Evolutionary conservation across 2,329 filamentous ascomycete genomes (phyloP), one percentile per base, ranked within the genome.

Genomic region (Diplocarpon mali): DNA sequence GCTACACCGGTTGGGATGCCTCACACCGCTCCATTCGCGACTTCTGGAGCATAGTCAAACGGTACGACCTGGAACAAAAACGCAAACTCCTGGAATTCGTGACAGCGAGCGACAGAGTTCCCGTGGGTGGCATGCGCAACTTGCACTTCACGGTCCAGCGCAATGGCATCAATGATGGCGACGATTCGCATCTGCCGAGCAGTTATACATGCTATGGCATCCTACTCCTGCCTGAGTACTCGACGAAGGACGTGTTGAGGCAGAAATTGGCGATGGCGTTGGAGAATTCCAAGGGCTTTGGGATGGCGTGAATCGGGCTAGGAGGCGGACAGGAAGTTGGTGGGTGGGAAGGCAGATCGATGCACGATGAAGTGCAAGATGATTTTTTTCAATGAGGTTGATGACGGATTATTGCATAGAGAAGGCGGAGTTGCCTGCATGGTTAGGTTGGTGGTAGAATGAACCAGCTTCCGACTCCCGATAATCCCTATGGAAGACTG

Each of bases 201-300:
- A 90, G 86, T 49, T 83, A 88, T 58, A 98, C 92, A 0, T 98
- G 92, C 64, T 96, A 95, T 66, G 87, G 90, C 1, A 89, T 85
- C 38, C 65, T 98, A 37, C 66, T 94, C 52, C 64, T 98, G 49
- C 92, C 92, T 1, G 81, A 89, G 64, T 98, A 96, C 63, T 72
- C 67, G 43, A 76, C 76, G 32, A 76, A 71, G 59, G 78, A 83
- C 47, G 76, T 84, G 30, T 61, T 98, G 59, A 72, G 72, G 61
- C 72, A 81, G 65, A 85, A 89, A 58, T 65, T 98, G 58, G 72
- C 70, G n/a, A 79, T 93, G 71, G 92, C 92, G 42, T 69, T 98
- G 59, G 78, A 90, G 65, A 92, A 95, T 64, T 79, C 83, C 7
- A 80, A 84, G 59, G 90, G 92, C 0, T 96, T 96, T 67, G 92